phyloP scores from a whole-genome alignment of 768 basidiomycete genomes.

The Lentinula lateritia region DNA sequence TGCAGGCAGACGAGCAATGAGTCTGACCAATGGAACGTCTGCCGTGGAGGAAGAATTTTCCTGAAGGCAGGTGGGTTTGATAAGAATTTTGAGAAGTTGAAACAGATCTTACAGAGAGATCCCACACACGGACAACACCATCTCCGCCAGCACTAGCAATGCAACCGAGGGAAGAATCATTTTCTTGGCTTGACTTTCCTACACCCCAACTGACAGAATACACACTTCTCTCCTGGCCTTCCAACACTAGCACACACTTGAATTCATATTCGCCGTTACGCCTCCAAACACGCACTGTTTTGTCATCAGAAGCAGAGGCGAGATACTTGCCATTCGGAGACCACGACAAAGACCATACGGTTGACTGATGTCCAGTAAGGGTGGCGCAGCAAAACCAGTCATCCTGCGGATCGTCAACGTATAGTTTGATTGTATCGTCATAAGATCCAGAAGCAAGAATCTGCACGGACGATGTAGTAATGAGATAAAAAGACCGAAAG shows the following conservation, averaged over 20 bases:
- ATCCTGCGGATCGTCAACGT: slow-evolving; percentile 87
- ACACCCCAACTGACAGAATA: slow-evolving; percentile 74
- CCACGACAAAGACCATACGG: slow-evolving; percentile 90
- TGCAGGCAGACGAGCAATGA: slow-evolving; percentile 52
- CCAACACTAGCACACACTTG: slow-evolving; percentile 54
- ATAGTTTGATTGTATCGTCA: slow-evolving; percentile 93
- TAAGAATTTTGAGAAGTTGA: neutral
- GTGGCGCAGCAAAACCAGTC: slow-evolving; percentile 92
- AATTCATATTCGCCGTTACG: slow-evolving; percentile 56
- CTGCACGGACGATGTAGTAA: slow-evolving; percentile 1
- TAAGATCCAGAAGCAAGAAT: slow-evolving; percentile 71
- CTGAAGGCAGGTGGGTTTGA: slow-evolving; percentile 13
- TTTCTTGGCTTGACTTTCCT: slow-evolving; percentile 26
- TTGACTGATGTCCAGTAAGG: slow-evolving; percentile 74
- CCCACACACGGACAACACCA: slow-evolving; percentile 78
- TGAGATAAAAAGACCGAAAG: slow-evolving; percentile 4
- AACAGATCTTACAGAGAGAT: slow-evolving; percentile 47
- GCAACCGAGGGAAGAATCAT: slow-evolving; percentile 58
- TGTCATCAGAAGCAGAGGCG: slow-evolving; percentile 83
- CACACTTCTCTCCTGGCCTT: slow-evolving; percentile 69
- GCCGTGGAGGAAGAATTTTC: slow-evolving; percentile 16
- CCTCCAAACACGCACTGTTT: slow-evolving; percentile 82
- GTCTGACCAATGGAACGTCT: slow-evolving; percentile 26
- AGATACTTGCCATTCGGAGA: slow-evolving; percentile 74
- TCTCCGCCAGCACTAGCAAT: slow-evolving; percentile 85